Evolutionary conservation across 768 basidiomycete species (phyloP).

Genomic region (Calocybe indica): DNA sequence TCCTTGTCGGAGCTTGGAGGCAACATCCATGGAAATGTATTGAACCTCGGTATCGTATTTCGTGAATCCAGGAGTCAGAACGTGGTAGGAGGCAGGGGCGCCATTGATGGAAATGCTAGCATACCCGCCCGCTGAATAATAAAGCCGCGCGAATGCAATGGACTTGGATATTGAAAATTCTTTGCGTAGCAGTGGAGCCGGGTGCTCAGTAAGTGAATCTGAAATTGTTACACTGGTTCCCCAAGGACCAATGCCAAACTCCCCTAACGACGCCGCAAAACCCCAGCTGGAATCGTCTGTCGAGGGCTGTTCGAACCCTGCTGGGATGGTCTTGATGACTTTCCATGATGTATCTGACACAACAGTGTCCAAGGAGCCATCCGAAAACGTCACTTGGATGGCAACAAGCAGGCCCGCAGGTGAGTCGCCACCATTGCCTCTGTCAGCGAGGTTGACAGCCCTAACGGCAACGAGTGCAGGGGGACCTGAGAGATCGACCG

Average conservation of each 20-base stretch:
- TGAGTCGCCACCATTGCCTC: constrained; percentile 7
- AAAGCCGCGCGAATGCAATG: constrained; percentile 18
- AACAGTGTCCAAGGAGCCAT: constrained; percentile 13
- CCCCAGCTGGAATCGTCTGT: constrained; percentile 18
- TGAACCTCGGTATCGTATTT: constrained; percentile 21
- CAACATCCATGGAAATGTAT: constrained; percentile 20
- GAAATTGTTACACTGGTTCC: constrained; percentile 12
- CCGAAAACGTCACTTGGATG: constrained; percentile 15
- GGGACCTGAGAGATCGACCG: constrained; percentile 10
- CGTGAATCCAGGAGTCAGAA: constrained; percentile 23
- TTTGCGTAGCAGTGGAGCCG: constrained; percentile 20
- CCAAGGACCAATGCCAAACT: constrained; percentile 19
- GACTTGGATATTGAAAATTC: constrained; percentile 13
- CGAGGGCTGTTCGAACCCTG: constrained; percentile 13
- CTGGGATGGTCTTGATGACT: constrained; percentile 9
- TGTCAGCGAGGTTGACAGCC: constrained; percentile 16
- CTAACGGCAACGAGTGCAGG: constrained; percentile 16
- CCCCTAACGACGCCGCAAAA: constrained; percentile 11
- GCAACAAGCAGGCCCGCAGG: constrained; percentile 19
- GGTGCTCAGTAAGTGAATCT: constrained; percentile 20
- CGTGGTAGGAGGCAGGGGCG: constrained; percentile 17
- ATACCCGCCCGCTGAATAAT: constrained; percentile 23
- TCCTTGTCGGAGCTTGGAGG: constrained; percentile 10
- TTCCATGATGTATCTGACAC: constrained; percentile 19
- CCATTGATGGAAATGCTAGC: constrained; percentile 22